These are phyloP conservation scores for Apostasia ramifera DNA, from an alignment of 106 monocot genomes.

Conservation along the genomic window DNA sequence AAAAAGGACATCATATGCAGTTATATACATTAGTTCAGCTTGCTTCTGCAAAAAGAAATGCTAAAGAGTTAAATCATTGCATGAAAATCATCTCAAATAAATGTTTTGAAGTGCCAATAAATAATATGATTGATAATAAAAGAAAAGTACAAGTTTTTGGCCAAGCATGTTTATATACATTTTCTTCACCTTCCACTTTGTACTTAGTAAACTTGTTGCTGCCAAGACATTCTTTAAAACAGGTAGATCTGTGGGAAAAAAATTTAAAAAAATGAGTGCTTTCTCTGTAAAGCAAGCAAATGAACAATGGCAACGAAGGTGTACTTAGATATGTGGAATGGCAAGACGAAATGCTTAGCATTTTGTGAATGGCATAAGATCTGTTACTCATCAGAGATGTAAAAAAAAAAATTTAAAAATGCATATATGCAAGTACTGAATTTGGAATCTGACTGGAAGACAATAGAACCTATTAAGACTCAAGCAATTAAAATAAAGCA, in stretches of 20 bases:
- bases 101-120: background rate
- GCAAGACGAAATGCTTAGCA: background rate
- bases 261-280: too few species aligned
- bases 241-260: constrained; percentile 47
- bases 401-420: too few species aligned
- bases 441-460: too few species aligned
- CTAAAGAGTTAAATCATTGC: constrained; percentile 1
- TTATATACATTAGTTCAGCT: constrained; percentile 68
- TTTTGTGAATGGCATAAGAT: too few species aligned
- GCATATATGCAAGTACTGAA: too few species aligned
- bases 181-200: constrained; percentile 87
- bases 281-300: constrained; percentile 2
- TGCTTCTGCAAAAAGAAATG: constrained; percentile 60
- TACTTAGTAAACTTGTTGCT: constrained; percentile 31
- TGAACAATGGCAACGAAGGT: background rate
- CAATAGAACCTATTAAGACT: too few species aligned
- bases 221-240: constrained; percentile 59
- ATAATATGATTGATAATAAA: background rate
- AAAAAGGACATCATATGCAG: constrained; percentile 83
- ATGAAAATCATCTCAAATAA: background rate
- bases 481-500: too few species aligned
- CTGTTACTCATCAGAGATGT: too few species aligned
- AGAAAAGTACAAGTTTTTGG: background rate
- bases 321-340: background rate
- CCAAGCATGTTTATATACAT: constrained; percentile 8